Base-by-base conservation (phyloP, 2,329 filamentous ascomycete species). In the Hawksworthiomyces lignivorus region DNA sequence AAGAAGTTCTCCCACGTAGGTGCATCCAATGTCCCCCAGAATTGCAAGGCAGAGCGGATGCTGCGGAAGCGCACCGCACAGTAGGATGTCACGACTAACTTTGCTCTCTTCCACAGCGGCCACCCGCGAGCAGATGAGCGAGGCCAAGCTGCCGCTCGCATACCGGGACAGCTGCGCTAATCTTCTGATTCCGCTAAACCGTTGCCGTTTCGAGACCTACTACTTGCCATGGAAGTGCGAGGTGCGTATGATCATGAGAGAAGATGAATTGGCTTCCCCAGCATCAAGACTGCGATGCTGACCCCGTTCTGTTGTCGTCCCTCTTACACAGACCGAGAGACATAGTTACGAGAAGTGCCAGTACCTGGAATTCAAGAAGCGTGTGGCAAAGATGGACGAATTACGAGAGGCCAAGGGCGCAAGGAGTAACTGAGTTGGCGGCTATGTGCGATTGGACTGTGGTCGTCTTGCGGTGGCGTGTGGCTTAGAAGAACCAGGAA, bases 261-360 rank as follows among this genome's bases (percentile, higher is more conserved):
- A 31, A 8, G 30, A 15, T 14, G 29, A 7, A 19, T 9, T 14
- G 18, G 18, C 2, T 22, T 19, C 27, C n/a, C n/a, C n/a, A n/a
- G 7, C 18, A 36, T 10, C 3, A 32, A 18, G 9, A 28, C 7
- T 20, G n/a, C 15, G 11, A 22, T 8, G 15, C 34, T 38, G 12
- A 26, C 30, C 11, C 21, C 17, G 10, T 10, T 14, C 14, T 35
- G 11, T 20, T 17, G 7, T 20, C 21, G 5, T 26, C 9, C 15
- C 6, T 18, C 12, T 26, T n/a, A n/a, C 6, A 8, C 60, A 97
- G 92, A 81, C 88, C 64, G 92, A 98, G 74, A 77, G 92, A 72
- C 92, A 98, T 69, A 84, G 82, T 59, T 98, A 98, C 74, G 92
- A 98, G 64, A 97, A 97, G 67, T 98, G 92, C 78, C 92, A 98